Evolutionary conservation across 495 filamentous ascomycete species (phyloP), one percentile per base, ranked within the genome.

Genomic region (Lophium mytilinum): DNA sequence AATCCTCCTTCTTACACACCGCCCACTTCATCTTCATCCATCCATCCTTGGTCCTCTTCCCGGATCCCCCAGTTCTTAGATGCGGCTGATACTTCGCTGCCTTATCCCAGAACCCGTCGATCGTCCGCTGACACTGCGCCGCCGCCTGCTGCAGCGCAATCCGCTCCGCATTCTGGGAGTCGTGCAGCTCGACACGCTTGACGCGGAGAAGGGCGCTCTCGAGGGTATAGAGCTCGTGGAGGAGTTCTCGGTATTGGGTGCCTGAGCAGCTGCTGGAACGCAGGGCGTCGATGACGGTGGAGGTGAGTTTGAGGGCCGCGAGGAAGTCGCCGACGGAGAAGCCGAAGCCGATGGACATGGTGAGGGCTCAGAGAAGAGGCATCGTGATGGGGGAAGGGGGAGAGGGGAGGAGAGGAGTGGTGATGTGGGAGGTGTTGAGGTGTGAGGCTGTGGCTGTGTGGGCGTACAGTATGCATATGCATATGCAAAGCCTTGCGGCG

Each of bases 21-120:
- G 68, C 64, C 68, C 69, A 72, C 37, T 66, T 56, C 0, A 69
- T 54, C 45, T 65, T 72, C 36, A 34, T 55, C 61, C 62, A 66
- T 10, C 56, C 37, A 57, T 56, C 61, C 35, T 54, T 57, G 9
- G 67, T 35, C 19, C 47, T 15, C 47, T 21, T n/a, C 6, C 24
- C 8, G 4, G 9, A 1, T 19, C 47, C 47, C 7, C 61, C 24
- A 0, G 1, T n/a, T 15, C 24, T 10, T 11, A 69, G 50, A 54
- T 60, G 57, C 8, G 62, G 62, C 47, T 72, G 63, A 50, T 68
- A 69, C 30, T 55, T 58, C 24, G 53, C 21, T 0, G 65, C 55
- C 41, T 64, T 62, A 53, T 59, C 15, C 50, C 52, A 62, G 42
- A 72, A 71, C 1, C 37, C 50, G 52, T 66, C 61, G n/a, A 72